These are phyloP conservation scores for Alisma plantagoaquatica DNA, from an alignment of 106 monocot genomes.

Conservation along the genomic window DNA sequence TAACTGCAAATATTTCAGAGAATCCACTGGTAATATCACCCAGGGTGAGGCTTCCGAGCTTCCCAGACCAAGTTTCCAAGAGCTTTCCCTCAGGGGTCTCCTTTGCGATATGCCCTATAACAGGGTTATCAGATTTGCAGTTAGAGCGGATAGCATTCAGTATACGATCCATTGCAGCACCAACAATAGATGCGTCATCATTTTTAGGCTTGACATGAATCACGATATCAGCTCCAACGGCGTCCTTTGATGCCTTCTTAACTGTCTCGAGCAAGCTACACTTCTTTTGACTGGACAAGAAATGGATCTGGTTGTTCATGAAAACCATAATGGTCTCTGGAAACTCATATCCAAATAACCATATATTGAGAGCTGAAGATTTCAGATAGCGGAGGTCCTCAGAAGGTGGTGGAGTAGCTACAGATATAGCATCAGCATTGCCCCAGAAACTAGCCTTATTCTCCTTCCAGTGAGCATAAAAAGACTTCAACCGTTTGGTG, in stretches of 20 bases:
- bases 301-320: constrained; percentile 78
- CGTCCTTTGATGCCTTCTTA: constrained; percentile 50
- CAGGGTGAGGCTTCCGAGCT: constrained; percentile 42
- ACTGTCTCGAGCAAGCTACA: constrained; percentile 63
- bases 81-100: constrained; percentile 90
- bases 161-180: constrained; percentile 56
- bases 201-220: constrained; percentile 76
- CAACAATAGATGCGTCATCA: constrained; percentile 61
- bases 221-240: constrained; percentile 61
- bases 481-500: constrained; percentile 50
- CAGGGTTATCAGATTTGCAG: constrained; percentile 35
- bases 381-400: constrained; percentile 92
- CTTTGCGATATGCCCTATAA: constrained; percentile 63
- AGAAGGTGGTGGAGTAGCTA: constrained; percentile 84
- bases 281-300: constrained; percentile 87
- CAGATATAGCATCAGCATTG: constrained; percentile 48
- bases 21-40: constrained; percentile 74
- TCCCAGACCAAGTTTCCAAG: constrained; percentile 68
- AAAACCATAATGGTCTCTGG: constrained; percentile 97
- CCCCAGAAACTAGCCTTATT: constrained; percentile 56
- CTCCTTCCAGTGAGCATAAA: constrained; percentile 71
- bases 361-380: constrained; percentile 81
- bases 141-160: constrained; percentile 31
- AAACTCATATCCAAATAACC: constrained; percentile 97
- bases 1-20: constrained; percentile 75